These are phyloP conservation scores for Mycena maculata DNA, from an alignment of 768 basidiomycete genomes.

Conservation along the genomic window DNA sequence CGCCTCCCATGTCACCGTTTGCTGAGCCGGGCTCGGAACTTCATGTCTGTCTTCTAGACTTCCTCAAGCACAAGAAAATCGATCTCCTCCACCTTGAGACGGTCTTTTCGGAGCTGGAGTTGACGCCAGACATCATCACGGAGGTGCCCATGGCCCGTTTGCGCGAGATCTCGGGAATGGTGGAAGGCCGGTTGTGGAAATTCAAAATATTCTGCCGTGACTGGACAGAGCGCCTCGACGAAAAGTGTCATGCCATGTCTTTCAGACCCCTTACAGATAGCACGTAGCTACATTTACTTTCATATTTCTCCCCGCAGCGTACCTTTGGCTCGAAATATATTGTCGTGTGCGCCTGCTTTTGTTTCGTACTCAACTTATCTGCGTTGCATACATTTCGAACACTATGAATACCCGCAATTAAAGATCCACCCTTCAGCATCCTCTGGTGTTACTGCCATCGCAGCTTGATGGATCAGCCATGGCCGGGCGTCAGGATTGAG, in stretches of 20 bases:
- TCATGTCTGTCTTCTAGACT: neutral
- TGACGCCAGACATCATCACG: slow-evolving; percentile 36
- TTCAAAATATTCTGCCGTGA: slow-evolving; percentile 28
- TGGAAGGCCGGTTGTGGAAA: slow-evolving; percentile 33
- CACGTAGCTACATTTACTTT: neutral
- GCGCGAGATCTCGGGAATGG: slow-evolving; percentile 25
- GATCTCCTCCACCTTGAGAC: neutral
- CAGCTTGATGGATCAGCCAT: slow-evolving; percentile 39
- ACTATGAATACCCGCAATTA: slow-evolving; percentile 38
- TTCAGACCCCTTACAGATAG: neutral
- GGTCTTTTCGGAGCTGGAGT: neutral
- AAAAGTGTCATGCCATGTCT: slow-evolving; percentile 19
- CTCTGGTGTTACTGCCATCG: slow-evolving; percentile 30
- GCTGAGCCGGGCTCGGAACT: slow-evolving; percentile 1
- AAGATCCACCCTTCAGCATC: slow-evolving; percentile 38
- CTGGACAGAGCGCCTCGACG: slow-evolving; percentile 28
- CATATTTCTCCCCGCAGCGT: neutral
- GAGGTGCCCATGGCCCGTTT: slow-evolving; percentile 26
- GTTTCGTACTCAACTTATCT: neutral
- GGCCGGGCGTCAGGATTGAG: slow-evolving; percentile 27
- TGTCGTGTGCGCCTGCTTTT: neutral
- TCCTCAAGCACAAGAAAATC: neutral
- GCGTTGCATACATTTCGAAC: neutral
- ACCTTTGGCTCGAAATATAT: too few species aligned
- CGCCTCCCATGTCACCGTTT: neutral